These are phyloP conservation scores for Panus rudis DNA, from an alignment of 768 basidiomycete species.

Conservation along the genomic window DNA sequence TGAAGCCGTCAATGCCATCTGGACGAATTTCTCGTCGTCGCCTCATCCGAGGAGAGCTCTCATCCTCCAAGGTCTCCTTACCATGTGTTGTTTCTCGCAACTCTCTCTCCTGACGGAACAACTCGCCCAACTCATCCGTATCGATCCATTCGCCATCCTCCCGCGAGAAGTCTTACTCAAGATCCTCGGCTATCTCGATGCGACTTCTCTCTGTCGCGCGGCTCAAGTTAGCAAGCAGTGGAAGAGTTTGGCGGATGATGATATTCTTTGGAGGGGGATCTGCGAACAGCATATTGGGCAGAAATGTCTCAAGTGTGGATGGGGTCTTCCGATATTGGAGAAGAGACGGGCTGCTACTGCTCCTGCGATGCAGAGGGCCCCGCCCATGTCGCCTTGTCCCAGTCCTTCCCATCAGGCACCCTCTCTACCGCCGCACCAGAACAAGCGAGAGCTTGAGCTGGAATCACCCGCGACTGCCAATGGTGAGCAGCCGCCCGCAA, in stretches of 20 bases:
- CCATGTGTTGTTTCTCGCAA: conserved; percentile 99
- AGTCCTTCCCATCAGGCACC: conserved; percentile 15
- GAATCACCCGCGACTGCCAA: conserved; percentile 9
- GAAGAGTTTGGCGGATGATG: conserved; percentile 89
- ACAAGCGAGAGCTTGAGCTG: conserved; percentile 36
- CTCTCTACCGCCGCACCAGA: conserved; percentile 12
- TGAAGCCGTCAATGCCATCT: conserved; percentile 82
- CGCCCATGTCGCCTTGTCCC: conserved; percentile 32
- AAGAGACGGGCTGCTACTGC: conserved; percentile 54
- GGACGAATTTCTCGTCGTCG: conserved; percentile 95
- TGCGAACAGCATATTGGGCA: conserved; percentile 98
- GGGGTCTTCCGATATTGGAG: conserved; percentile 91
- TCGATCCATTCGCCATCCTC: conserved; percentile 88
- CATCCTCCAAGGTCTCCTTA: conserved; percentile 93
- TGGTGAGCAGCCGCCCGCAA: conserved; percentile 37
- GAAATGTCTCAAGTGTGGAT: conserved; percentile 94
- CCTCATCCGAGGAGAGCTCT: conserved; percentile 86
- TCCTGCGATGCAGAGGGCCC: conserved; percentile 36
- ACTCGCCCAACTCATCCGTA: conserved; percentile 85
- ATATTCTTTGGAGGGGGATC: conserved; percentile 90
- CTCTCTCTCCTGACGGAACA: conserved; percentile 93
- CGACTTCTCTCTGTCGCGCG: conserved; percentile 87
- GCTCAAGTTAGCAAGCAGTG: conserved; percentile 85
- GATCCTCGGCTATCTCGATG: conserved; percentile 84
- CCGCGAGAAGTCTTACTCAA: conserved; percentile 87